phyloP scores from a whole-genome alignment of 495 filamentous ascomycete genomes.

The Penicillium macrosclerotiorum region DNA sequence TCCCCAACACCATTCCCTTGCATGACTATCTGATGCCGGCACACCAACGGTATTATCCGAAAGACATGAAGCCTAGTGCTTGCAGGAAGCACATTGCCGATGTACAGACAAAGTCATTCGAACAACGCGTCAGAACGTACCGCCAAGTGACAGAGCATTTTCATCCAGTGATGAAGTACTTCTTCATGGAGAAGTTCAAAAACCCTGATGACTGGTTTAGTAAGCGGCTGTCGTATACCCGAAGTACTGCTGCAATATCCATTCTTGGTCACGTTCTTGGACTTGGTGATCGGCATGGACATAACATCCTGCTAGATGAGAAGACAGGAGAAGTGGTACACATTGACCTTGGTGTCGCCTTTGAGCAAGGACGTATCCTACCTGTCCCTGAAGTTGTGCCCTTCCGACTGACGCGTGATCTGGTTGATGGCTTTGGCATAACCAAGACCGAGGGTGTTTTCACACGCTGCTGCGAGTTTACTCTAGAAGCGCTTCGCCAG shows the following conservation, averaged over 20 bases:
- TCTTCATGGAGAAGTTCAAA: constrained; percentile 92
- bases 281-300: constrained; percentile 92
- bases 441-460: constrained; percentile 95
- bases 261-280: constrained; percentile 93
- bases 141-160: constrained; percentile 74
- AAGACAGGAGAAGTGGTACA: constrained; percentile 91
- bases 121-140: constrained; percentile 70
- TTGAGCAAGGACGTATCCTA: constrained; percentile 90
- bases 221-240: constrained; percentile 80
- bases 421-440: constrained; percentile 96
- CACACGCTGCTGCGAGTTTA: constrained; percentile 95
- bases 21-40: constrained; percentile 89
- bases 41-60: constrained; percentile 81
- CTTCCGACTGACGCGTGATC: constrained; percentile 90
- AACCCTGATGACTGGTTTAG: constrained; percentile 96
- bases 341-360: constrained; percentile 94
- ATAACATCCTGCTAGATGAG: constrained; percentile 93
- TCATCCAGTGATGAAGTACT: constrained; percentile 92
- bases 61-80: constrained; percentile 68
- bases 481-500: constrained; percentile 84
- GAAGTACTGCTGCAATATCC: constrained; percentile 90
- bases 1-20: constrained; percentile 84
- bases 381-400: constrained; percentile 94
- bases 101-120: constrained; percentile 63
- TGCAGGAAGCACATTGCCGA: constrained; percentile 77